Conservation (phyloP, 305 asterid genomes). For the Fraxinus angustifolia region DNA sequence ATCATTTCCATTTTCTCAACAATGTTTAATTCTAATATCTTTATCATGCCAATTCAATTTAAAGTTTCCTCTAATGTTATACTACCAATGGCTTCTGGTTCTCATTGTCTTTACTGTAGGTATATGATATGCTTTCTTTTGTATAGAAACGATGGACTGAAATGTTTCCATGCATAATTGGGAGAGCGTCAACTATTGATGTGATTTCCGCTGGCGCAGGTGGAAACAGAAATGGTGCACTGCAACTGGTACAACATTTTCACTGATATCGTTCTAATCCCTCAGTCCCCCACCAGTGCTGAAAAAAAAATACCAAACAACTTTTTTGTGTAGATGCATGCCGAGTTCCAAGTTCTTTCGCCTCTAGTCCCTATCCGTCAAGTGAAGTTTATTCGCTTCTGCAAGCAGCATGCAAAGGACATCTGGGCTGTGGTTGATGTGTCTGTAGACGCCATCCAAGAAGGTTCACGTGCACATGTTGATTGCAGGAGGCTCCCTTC, state of each 20-base stretch:
- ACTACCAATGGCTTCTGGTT: background rate
- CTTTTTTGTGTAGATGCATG: conserved; percentile 49
- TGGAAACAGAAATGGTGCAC: conserved; percentile 41
- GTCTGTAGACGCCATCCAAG: conserved; percentile 48
- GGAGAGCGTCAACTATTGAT: conserved; percentile 38
- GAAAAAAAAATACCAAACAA: background rate
- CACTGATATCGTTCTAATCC: background rate
- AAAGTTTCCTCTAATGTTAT: background rate
- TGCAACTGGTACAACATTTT: conserved; percentile 49
- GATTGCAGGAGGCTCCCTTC: conserved; percentile 69
- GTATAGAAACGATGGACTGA: conserved; percentile 57
- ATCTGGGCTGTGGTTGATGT: conserved; percentile 74
- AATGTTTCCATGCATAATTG: conserved; percentile 55
- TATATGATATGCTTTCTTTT: background rate
- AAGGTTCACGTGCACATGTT: conserved; percentile 25
- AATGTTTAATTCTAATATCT: background rate
- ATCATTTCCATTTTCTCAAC: background rate
- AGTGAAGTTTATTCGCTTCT: conserved; percentile 59
- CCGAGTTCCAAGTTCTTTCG: conserved; percentile 60
- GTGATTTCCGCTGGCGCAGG: conserved; percentile 42
- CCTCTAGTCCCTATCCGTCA: conserved; percentile 52
- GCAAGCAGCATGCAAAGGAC: conserved; percentile 68
- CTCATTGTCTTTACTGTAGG: background rate
- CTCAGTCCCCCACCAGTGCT: background rate
- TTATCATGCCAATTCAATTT: background rate